Evolutionary conservation across 2,329 filamentous ascomycete species (phyloP).

Genomic region (Cordyceps fumosorosea): DNA sequence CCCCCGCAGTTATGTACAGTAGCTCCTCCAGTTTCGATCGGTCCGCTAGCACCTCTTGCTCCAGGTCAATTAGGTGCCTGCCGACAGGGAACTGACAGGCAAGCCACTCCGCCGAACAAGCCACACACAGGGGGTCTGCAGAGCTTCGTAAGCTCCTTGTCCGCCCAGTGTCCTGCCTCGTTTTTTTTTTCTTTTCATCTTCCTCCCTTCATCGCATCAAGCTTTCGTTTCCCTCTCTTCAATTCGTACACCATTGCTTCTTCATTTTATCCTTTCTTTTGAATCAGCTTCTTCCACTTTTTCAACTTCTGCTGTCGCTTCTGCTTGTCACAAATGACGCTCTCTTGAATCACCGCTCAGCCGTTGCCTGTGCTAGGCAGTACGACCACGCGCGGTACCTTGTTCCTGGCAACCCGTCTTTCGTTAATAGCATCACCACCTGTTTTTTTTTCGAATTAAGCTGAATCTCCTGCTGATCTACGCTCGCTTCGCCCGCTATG

Average conservation of each 20-base stretch:
- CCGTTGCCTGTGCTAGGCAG: background rate
- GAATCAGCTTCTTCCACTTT: background rate
- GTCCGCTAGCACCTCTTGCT: background rate
- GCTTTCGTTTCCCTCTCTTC: background rate
- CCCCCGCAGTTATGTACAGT: background rate
- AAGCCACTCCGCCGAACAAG: background rate
- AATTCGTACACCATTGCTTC: background rate
- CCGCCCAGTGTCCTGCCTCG: background rate
- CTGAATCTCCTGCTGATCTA: background rate
- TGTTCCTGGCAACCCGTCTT: background rate
- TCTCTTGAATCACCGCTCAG: background rate
- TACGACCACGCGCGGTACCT: background rate
- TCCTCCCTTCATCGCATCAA: background rate
- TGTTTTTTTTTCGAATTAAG: background rate
- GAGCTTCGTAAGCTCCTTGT: background rate
- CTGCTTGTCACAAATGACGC: background rate
- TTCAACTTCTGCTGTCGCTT: background rate
- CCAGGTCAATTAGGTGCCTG: background rate
- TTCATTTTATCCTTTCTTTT: background rate
- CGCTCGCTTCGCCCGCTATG: background rate
- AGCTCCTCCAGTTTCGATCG: background rate
- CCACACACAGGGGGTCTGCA: background rate
- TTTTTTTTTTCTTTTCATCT: background rate
- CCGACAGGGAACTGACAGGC: background rate
- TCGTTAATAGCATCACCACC: background rate